Conservation (phyloP, 345 rosid genomes). For the Eucalyptus tenuipes region DNA sequence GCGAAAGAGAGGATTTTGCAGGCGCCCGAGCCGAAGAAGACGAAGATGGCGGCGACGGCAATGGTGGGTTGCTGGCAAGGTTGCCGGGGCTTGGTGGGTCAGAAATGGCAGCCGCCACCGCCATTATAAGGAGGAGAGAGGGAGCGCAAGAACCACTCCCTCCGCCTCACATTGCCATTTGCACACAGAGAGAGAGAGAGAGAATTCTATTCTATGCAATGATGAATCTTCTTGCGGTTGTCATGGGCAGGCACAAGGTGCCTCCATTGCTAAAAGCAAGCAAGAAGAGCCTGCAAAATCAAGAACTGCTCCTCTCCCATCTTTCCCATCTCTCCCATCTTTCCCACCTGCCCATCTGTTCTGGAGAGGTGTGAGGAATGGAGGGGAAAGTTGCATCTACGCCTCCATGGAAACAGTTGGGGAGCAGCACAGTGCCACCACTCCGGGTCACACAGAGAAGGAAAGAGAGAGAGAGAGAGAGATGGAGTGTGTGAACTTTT, state of each 20-base stretch:
- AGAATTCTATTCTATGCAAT: not conserved
- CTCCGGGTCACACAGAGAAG: not conserved
- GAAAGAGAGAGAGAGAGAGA: not conserved
- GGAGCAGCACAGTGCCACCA: not conserved
- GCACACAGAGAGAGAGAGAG: not conserved
- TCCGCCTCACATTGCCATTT: not conserved
- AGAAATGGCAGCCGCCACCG: not conserved
- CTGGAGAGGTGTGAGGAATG: not conserved
- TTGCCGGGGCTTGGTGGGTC: not conserved
- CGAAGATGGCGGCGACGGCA: not conserved
- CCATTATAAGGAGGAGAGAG: not conserved
- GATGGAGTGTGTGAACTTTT: not conserved
- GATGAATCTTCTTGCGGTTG: not conserved
- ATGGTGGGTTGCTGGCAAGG: not conserved
- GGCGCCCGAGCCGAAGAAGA: not conserved
- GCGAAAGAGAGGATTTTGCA: not conserved
- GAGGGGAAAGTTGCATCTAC: not conserved
- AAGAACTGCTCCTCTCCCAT: not conserved
- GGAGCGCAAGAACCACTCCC: not conserved
- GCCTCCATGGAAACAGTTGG: not conserved
- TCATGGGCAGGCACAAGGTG: not conserved
- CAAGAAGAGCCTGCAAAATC: not conserved
- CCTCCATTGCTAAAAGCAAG: not conserved
- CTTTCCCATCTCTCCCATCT: not conserved
- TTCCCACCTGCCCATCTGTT: not conserved